phyloP scores from a whole-genome alignment of 345 rosid genomes.

The Raphanus raphanistrum region DNA sequence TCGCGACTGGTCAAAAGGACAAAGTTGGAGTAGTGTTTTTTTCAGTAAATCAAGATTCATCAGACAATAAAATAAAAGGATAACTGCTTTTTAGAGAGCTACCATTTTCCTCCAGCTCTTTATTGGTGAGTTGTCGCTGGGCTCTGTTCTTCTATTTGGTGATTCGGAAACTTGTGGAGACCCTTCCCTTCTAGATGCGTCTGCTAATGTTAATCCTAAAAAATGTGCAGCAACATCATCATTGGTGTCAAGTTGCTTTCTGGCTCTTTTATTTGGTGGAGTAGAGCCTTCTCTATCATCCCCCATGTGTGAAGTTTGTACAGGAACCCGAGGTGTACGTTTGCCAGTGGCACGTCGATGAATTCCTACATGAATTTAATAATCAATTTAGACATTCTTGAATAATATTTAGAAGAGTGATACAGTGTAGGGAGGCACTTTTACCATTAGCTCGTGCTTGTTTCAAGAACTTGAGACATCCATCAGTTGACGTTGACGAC shows the following conservation, averaged over 20 bases:
- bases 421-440: not conserved
- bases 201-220: slow-evolving; percentile 68
- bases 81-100: not conserved
- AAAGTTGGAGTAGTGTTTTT: not conserved
- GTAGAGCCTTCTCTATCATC: slow-evolving; percentile 50
- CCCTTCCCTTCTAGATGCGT: slow-evolving; percentile 65
- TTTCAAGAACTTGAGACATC: slow-evolving; percentile 78
- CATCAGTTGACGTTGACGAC: slow-evolving; percentile 63
- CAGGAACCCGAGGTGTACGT: slow-evolving; percentile 97
- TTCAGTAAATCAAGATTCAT: not conserved
- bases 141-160: slow-evolving; percentile 45
- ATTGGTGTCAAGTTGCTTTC: slow-evolving; percentile 49
- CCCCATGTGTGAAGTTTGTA: slow-evolving; percentile 43
- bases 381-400: slow-evolving; percentile 27
- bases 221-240: slow-evolving; percentile 73
- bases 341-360: slow-evolving; percentile 83
- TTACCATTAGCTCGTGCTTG: slow-evolving; percentile 65
- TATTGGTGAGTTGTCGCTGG: slow-evolving; percentile 53
- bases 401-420: slow-evolving; percentile 5
- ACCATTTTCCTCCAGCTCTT: slow-evolving; percentile 72
- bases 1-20: slow-evolving; percentile 43
- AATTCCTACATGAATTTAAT: slow-evolving; percentile 48
- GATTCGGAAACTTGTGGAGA: slow-evolving; percentile 62
- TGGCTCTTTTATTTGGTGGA: slow-evolving; percentile 51
- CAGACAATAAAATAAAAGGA: not conserved